phyloP scores from a whole-genome alignment of 23 red algal genomes.

The Agarophyton chilense region DNA sequence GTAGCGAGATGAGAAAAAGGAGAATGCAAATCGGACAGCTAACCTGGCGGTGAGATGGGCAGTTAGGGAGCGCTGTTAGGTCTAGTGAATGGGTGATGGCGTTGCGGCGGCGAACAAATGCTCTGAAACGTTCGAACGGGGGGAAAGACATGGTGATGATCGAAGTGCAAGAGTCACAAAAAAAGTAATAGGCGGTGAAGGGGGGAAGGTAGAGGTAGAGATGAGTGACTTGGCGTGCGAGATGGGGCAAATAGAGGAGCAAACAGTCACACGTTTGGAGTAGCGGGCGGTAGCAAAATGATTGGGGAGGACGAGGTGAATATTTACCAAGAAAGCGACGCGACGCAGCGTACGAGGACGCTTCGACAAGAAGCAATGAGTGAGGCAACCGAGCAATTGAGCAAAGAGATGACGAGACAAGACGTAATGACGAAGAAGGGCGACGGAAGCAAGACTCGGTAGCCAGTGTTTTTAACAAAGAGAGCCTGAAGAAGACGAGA shows the following conservation, averaged over 20 bases:
- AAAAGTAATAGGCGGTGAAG: neutral
- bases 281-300: too few species aligned
- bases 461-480: too few species aligned
- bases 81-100: conserved; percentile 27
- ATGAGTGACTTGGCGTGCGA: too few species aligned
- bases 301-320: too few species aligned
- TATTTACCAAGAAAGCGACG: too few species aligned
- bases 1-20: neutral
- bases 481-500: too few species aligned
- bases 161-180: neutral
- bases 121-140: neutral
- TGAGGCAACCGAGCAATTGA: neutral
- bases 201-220: too few species aligned
- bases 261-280: too few species aligned
- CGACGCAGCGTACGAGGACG: too few species aligned
- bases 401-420: too few species aligned
- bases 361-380: neutral
- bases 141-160: neutral
- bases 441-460: too few species aligned
- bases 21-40: neutral
- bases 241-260: neutral
- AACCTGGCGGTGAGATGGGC: conserved; percentile 6
- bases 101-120: neutral
- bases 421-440: too few species aligned
- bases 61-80: conserved; percentile 25